phyloP scores from a whole-genome alignment of 352 stramenopile species.

The Phytopythium vexans region DNA sequence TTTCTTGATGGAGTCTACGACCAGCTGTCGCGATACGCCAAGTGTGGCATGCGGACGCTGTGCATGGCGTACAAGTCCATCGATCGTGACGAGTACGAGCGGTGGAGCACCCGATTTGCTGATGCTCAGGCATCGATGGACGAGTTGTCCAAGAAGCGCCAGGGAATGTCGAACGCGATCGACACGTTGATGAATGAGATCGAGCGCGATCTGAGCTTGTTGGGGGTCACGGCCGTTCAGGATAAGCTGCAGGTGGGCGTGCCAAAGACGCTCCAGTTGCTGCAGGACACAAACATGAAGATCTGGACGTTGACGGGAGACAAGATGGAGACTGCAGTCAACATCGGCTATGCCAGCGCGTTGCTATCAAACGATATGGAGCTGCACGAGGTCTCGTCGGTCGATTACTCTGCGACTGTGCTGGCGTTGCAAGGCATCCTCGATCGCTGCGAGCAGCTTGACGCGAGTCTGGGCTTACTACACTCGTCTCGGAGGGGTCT shows the following conservation, averaged over 20 bases:
- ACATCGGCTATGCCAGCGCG: constrained; percentile 92
- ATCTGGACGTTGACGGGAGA: constrained; percentile 95
- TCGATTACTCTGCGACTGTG: constrained; percentile 56
- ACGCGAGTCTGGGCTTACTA: too few species aligned
- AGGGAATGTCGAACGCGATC: constrained; percentile 63
- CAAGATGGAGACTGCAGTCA: constrained; percentile 94
- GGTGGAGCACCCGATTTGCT: constrained; percentile 59
- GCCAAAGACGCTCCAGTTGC: constrained; percentile 75
- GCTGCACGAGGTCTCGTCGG: constrained; percentile 54
- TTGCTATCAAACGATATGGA: constrained; percentile 82
- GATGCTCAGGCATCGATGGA: constrained; percentile 57
- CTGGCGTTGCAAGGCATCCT: not conserved
- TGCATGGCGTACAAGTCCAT: constrained; percentile 70
- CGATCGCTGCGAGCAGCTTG: too few species aligned
- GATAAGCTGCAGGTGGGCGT: constrained; percentile 92
- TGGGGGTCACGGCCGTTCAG: constrained; percentile 92
- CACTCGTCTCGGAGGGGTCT: too few species aligned
- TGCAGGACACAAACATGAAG: constrained; percentile 90
- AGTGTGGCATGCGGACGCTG: constrained; percentile 75
- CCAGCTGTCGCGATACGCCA: constrained; percentile 65
- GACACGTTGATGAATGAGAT: constrained; percentile 82
- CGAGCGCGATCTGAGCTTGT: constrained; percentile 68
- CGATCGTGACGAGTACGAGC: constrained; percentile 37
- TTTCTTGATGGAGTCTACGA: constrained; percentile 18
- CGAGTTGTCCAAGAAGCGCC: constrained; percentile 66